Conservation (phyloP, 129 eudicot species). For the Artemisia tridentata region DNA sequence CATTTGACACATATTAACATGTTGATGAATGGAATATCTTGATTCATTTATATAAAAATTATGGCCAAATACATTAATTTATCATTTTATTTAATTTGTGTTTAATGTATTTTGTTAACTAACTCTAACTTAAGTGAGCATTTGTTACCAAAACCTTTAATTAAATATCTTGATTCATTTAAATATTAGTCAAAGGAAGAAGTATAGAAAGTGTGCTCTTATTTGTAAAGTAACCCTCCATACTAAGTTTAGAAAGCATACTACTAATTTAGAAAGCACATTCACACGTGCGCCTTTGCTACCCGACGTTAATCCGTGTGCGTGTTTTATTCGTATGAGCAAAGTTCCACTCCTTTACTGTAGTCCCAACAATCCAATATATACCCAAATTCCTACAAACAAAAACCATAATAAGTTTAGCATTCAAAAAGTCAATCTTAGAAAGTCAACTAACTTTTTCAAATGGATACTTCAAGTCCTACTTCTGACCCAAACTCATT, state of each 20-base stretch:
- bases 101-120: no score
- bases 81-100: no score
- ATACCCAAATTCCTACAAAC: constrained; percentile 3
- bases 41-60: no score
- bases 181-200: not conserved
- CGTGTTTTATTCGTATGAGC: constrained; percentile 27
- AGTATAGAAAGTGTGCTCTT: not conserved
- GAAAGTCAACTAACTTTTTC: not conserved
- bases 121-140: no score
- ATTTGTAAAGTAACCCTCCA: not conserved
- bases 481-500: constrained; percentile 29
- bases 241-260: constrained; percentile 8
- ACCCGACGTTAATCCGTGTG: constrained; percentile 27
- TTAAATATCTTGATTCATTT: no score
- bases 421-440: constrained; percentile 12
- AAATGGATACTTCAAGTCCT: constrained; percentile 36
- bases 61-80: no score
- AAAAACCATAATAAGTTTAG: not conserved
- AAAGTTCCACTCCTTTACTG: not conserved
- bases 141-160: no score
- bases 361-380: constrained; percentile 9
- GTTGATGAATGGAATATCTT: no score
- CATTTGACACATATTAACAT: no score
- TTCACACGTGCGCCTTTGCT: constrained; percentile 25
- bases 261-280: not conserved